A percentile compares a stretch with the other conserved stretches of the same genome.
Evolutionary conservation across 1,284 basidiomycete species (phyloP).

Genomic region (Peniophora sp.): DNA sequence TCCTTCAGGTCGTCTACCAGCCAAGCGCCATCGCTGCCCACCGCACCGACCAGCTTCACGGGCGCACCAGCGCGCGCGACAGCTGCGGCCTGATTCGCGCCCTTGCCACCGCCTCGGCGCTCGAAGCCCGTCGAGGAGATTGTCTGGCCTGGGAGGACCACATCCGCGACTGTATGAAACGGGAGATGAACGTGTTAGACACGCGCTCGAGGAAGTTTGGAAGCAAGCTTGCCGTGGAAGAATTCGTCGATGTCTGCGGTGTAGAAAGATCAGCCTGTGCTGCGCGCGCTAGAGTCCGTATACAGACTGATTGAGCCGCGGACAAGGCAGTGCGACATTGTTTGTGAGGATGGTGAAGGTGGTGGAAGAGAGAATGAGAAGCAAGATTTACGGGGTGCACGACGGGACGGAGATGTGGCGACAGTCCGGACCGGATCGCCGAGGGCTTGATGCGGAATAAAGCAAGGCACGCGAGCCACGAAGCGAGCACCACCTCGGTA

Average conservation of each 20-base stretch:
- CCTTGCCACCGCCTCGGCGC: constrained; percentile 46
- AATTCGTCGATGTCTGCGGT: constrained; percentile 47
- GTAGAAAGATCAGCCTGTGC: neutral
- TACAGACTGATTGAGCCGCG: constrained; percentile 48
- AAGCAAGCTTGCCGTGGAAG: constrained; percentile 35
- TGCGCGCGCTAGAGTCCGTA: neutral
- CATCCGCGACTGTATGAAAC: constrained; percentile 36
- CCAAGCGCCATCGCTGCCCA: constrained; percentile 40
- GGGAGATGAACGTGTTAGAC: neutral
- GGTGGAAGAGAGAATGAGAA: neutral
- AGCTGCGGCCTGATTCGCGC: constrained; percentile 52
- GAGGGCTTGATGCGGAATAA: too few species aligned
- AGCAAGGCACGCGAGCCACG: too few species aligned
- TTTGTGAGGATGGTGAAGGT: too few species aligned
- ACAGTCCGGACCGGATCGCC: too few species aligned
- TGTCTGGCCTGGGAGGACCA: constrained; percentile 48
- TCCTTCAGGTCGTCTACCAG: constrained; percentile 28
- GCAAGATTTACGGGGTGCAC: neutral
- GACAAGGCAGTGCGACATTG: constrained; percentile 27
- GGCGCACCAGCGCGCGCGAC: constrained; percentile 37
- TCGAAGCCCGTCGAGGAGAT: constrained; percentile 41
- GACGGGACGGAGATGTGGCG: too few species aligned
- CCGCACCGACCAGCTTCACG: constrained; percentile 39
- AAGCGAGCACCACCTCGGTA: too few species aligned
- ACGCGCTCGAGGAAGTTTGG: neutral